A percentile compares a stretch with the other conserved stretches of the same genome.
Evolutionary conservation across 2,329 filamentous ascomycete genomes (phyloP).

Genomic region (Cytospora paraplurivora): DNA sequence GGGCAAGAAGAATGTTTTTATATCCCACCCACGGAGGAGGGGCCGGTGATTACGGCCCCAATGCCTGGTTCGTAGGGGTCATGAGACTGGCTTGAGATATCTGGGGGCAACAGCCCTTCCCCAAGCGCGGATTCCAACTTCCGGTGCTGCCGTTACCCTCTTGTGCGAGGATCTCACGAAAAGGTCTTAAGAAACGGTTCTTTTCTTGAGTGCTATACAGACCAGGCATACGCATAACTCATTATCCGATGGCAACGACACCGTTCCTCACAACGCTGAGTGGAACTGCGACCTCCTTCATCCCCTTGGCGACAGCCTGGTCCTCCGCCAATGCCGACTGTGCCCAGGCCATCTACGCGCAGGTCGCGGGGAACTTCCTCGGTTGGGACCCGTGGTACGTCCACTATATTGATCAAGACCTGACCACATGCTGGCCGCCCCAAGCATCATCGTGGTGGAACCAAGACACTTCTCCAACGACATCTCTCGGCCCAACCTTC

Average conservation of each 20-base stretch:
- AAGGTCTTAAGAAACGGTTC: not conserved
- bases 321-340: slow-evolving; percentile 11
- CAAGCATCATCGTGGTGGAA: slow-evolving; percentile 23
- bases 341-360: slow-evolving; percentile 13
- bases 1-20: too few relatives aligned
- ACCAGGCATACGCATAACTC: not conserved
- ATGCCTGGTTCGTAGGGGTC: too few relatives aligned
- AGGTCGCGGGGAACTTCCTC: slow-evolving; percentile 10
- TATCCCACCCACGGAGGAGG: too few relatives aligned
- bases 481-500: slow-evolving; percentile 10
- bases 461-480: slow-evolving; percentile 8
- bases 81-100: too few relatives aligned
- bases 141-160: not conserved
- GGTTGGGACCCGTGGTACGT: slow-evolving; percentile 23
- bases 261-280: slow-evolving; percentile 14
- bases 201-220: not conserved
- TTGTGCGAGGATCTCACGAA: not conserved
- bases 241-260: not conserved
- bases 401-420: not conserved
- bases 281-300: slow-evolving; percentile 11
- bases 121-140: too few relatives aligned
- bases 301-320: slow-evolving; percentile 19
- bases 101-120: too few relatives aligned
- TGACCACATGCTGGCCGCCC: slow-evolving; percentile 24
- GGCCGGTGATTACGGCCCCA: too few relatives aligned